Conservation (phyloP, 768 basidiomycete species). For the Leucocoprinus birnbaumii region DNA sequence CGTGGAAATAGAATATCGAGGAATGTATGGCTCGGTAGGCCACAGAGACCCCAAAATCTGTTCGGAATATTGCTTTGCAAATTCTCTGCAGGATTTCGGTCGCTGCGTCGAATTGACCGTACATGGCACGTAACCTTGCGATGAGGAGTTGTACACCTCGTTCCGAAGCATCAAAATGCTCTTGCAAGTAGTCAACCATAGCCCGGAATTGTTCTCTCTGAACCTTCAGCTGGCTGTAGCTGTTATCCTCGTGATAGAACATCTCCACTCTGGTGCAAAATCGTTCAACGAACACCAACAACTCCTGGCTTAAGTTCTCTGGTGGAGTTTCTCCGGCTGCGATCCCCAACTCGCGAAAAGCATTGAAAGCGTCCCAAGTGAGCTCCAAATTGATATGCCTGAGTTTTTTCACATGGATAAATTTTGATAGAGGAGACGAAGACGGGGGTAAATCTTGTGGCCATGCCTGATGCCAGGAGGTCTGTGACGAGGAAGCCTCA, state of each 20-base stretch:
- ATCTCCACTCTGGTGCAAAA: conserved; percentile 22
- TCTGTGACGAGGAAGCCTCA: neutral
- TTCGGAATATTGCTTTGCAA: neutral
- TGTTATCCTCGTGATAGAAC: neutral
- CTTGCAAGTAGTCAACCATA: conserved; percentile 24
- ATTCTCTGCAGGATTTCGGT: neutral
- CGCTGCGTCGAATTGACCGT: neutral
- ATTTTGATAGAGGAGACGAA: neutral
- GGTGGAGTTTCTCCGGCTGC: neutral
- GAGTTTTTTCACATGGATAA: neutral
- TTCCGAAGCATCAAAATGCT: neutral
- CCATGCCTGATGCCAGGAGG: neutral
- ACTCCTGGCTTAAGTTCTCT: neutral
- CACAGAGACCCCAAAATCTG: neutral
- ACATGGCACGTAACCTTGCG: conserved; percentile 1
- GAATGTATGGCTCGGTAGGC: neutral
- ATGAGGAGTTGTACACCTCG: neutral
- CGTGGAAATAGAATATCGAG: conserved; percentile 5
- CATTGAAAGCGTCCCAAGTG: conserved; percentile 37
- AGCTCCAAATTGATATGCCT: conserved; percentile 30
- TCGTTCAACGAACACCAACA: conserved; percentile 21
- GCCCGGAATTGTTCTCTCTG: conserved; percentile 26
- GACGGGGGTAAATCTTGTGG: neutral
- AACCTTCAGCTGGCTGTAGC: neutral
- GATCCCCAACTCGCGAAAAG: conserved; percentile 14